phyloP scores from a whole-genome alignment of 768 basidiomycete species.

The Lentinula guzmanii region DNA sequence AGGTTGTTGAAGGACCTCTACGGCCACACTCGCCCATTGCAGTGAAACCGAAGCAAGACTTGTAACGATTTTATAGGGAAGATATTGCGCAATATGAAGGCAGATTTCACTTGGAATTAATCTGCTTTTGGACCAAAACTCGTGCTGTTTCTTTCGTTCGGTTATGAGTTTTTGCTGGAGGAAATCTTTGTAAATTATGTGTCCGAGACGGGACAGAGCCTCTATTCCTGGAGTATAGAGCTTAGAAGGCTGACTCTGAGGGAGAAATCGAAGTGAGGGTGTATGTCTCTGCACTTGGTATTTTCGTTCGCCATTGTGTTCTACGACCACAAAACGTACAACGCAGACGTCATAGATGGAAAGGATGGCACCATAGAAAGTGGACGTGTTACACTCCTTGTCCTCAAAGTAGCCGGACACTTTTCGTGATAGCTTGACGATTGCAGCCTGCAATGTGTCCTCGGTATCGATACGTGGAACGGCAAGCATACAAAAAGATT shows the following conservation, averaged over 20 bases:
- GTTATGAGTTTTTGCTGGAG: not conserved
- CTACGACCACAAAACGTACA: not conserved
- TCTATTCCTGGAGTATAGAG: not conserved
- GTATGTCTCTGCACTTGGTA: not conserved
- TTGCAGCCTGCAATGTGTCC: not conserved
- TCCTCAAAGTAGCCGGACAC: too few relatives aligned
- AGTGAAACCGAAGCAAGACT: too few relatives aligned
- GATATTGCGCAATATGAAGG: not conserved
- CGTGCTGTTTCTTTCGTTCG: not conserved
- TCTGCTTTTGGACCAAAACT: not conserved
- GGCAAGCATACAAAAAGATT: not conserved
- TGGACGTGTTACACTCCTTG: not conserved
- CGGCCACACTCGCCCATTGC: too few relatives aligned
- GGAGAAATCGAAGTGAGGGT: not conserved
- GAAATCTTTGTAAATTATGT: not conserved
- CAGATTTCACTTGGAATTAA: not conserved
- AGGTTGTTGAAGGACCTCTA: too few relatives aligned
- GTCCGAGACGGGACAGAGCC: not conserved
- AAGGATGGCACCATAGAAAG: not conserved
- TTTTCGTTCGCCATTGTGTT: not conserved
- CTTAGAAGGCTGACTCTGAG: not conserved
- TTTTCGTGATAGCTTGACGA: too few relatives aligned
- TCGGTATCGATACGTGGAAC: not conserved
- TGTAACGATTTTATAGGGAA: too few relatives aligned
- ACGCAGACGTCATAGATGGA: not conserved